Percentiles rank a stretch among this genome's conserved stretches.
Conservation (phyloP, 140 eudicot genomes). For the Bidens hawaiensis region DNA sequence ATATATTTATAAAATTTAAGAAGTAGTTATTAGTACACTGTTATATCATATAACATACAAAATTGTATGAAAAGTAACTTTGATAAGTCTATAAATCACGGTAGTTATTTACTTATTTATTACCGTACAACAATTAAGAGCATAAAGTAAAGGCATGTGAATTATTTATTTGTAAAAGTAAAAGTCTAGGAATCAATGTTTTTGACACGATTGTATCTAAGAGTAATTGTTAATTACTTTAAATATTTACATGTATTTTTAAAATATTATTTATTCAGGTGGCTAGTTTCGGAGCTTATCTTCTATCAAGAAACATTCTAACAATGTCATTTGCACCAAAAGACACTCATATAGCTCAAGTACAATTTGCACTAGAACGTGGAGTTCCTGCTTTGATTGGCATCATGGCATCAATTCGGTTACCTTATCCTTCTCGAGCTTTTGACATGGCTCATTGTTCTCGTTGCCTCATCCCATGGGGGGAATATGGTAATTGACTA, state of each 20-base stretch:
- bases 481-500: constrained; percentile 54
- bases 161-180: too few relatives aligned
- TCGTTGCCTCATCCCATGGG: constrained; percentile 99
- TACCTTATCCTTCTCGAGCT: constrained; percentile 90
- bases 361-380: constrained; percentile 94
- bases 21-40: neutral
- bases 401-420: constrained; percentile 62
- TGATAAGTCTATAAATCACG: too few relatives aligned
- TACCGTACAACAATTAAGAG: too few relatives aligned
- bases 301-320: constrained; percentile 66
- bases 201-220: too few relatives aligned
- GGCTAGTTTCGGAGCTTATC: constrained; percentile 95
- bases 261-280: constrained; percentile 37
- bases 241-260: too few relatives aligned
- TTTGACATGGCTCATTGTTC: constrained; percentile 99
- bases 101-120: too few relatives aligned
- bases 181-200: too few relatives aligned
- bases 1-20: neutral
- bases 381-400: constrained; percentile 96
- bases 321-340: constrained; percentile 95
- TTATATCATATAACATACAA: neutral
- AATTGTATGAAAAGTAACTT: neutral
- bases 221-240: too few relatives aligned
- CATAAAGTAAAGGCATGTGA: too few relatives aligned
- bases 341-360: constrained; percentile 96